These are phyloP conservation scores for Exophiala lecanii-corni DNA, from an alignment of 2,329 filamentous ascomycete genomes.

Conservation along the genomic window DNA sequence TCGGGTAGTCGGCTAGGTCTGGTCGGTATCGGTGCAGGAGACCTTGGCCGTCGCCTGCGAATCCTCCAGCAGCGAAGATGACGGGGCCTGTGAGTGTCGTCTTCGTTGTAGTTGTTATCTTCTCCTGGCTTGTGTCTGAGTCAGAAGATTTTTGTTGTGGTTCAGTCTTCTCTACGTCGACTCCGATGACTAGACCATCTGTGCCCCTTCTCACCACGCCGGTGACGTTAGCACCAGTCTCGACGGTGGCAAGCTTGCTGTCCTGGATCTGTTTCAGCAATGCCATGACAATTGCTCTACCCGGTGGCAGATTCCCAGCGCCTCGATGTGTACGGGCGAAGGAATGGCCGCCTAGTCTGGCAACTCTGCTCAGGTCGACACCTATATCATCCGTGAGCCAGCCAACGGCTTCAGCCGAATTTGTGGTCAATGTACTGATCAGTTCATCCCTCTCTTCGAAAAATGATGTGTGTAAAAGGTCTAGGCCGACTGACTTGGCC, in stretches of 20 bases:
- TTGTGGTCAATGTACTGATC: slow-evolving; percentile 44
- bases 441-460: slow-evolving; percentile 14
- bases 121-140: not conserved
- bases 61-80: slow-evolving; percentile 58
- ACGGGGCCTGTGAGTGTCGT: slow-evolving; percentile 48
- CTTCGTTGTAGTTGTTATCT: not conserved
- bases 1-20: slow-evolving; percentile 56
- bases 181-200: slow-evolving; percentile 44
- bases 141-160: not conserved
- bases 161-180: slow-evolving; percentile 30
- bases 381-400: slow-evolving; percentile 56
- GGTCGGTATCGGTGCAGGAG: slow-evolving; percentile 54
- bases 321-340: slow-evolving; percentile 56
- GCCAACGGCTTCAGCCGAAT: slow-evolving; percentile 47
- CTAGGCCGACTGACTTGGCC: slow-evolving; percentile 50
- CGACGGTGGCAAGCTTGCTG: slow-evolving; percentile 48
- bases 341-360: slow-evolving; percentile 57
- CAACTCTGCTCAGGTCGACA: slow-evolving; percentile 56
- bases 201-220: slow-evolving; percentile 38
- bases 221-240: slow-evolving; percentile 51
- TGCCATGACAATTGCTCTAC: slow-evolving; percentile 54
- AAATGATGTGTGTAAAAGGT: slow-evolving; percentile 20
- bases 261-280: slow-evolving; percentile 50
- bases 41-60: slow-evolving; percentile 57
- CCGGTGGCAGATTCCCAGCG: slow-evolving; percentile 52